Evolutionary conservation across 371 early-diverging fungal genomes (phyloP).

Genomic region (Apophysomyces variabilis): DNA sequence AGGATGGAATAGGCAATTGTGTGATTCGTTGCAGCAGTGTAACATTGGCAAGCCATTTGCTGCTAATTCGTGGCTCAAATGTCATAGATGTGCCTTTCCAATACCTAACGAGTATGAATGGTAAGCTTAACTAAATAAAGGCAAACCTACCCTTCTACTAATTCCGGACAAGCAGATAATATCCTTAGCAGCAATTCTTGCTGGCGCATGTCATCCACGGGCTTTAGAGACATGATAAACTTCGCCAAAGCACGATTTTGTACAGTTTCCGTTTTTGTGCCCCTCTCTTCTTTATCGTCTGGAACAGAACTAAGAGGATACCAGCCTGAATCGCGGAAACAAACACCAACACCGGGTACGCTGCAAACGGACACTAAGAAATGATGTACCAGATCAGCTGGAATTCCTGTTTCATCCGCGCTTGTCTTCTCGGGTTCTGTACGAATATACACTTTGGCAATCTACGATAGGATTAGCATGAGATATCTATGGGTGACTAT

Average conservation of each 20-base stretch:
- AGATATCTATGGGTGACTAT: neutral
- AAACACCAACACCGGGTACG: constrained; percentile 76
- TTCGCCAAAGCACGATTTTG: constrained; percentile 67
- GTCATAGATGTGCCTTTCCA: constrained; percentile 64
- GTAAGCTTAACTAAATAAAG: neutral
- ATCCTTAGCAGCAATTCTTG: constrained; percentile 69
- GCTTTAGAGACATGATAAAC: constrained; percentile 64
- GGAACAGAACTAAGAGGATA: constrained; percentile 57
- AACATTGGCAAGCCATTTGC: constrained; percentile 80
- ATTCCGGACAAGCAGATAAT: constrained; percentile 74
- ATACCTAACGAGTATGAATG: constrained; percentile 46
- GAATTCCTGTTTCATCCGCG: constrained; percentile 44
- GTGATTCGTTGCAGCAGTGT: constrained; percentile 73
- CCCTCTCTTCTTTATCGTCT: constrained; percentile 14
- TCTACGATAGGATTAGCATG: constrained; percentile 19
- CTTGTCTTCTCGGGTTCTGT: constrained; percentile 46
- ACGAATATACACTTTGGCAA: constrained; percentile 63
- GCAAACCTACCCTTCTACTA: constrained; percentile 69
- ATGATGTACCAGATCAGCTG: constrained; percentile 67
- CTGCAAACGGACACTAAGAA: constrained; percentile 80
- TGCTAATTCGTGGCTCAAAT: constrained; percentile 80
- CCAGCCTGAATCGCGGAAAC: constrained; percentile 79
- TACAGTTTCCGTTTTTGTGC: constrained; percentile 40
- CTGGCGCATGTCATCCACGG: constrained; percentile 72
- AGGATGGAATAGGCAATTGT: constrained; percentile 70